Conservation (phyloP, 1,139 yeast genomes). For the Yamadazyma blattariae region DNA sequence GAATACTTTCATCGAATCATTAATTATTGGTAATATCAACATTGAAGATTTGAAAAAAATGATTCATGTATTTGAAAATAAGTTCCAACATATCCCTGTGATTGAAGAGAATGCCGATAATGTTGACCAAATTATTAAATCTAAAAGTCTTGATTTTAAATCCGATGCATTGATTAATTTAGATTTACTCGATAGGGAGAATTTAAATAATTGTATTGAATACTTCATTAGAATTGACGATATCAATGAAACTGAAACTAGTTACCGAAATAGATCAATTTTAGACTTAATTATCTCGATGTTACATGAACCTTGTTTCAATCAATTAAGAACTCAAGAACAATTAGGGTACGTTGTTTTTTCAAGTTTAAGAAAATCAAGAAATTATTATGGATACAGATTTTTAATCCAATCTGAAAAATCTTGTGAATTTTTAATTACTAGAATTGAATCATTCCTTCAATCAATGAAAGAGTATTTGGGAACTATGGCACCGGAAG, state of each 20-base stretch:
- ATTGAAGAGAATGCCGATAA: constrained; percentile 42
- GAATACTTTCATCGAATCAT: constrained; percentile 61
- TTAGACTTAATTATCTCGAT: constrained; percentile 70
- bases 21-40: constrained; percentile 77
- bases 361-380: constrained; percentile 64
- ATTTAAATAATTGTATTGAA: constrained; percentile 83
- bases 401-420: constrained; percentile 86
- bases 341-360: constrained; percentile 85
- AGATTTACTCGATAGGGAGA: constrained; percentile 58
- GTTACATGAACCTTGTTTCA: constrained; percentile 83
- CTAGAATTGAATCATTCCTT: constrained; percentile 71
- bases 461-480: constrained; percentile 31
- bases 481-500: constrained; percentile 50
- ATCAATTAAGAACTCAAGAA: constrained; percentile 86
- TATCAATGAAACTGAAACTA: constrained; percentile 18
- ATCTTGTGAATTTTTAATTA: constrained; percentile 68
- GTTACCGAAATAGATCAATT: constrained; percentile 36
- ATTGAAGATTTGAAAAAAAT: constrained; percentile 24
- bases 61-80: constrained; percentile 17
- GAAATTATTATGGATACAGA: constrained; percentile 76
- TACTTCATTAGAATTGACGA: constrained; percentile 69
- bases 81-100: constrained; percentile 22
- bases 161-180: constrained; percentile 48
- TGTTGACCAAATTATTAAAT: constrained; percentile 20
- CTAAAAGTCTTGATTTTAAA: constrained; percentile 42